These are phyloP conservation scores for thale cress (Arabidopsis thaliana) DNA, from an alignment of 345 rosid species.

Conservation along the genomic window DNA sequence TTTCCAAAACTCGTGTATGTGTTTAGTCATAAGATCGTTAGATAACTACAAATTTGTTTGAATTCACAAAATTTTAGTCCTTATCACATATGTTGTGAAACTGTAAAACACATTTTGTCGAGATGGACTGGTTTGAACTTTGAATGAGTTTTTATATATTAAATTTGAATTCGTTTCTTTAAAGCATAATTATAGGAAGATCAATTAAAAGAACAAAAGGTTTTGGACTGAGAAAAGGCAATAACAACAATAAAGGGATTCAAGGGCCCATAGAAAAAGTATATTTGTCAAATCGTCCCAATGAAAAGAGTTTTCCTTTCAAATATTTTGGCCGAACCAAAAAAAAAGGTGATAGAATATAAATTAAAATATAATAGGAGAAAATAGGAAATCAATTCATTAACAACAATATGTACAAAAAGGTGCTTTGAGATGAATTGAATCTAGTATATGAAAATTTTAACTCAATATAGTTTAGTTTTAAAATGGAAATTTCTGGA, in stretches of 20 bases:
- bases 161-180: slow-evolving; percentile 26
- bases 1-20: too few species aligned
- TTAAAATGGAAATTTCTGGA: not conserved
- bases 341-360: not conserved
- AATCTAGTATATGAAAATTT: not conserved
- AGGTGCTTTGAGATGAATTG: not conserved
- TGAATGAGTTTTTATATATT: slow-evolving; percentile 11
- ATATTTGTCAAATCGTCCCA: slow-evolving; percentile 39
- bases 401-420: not conserved
- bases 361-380: too few species aligned
- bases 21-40: too few species aligned
- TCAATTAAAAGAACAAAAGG: not conserved
- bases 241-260: slow-evolving; percentile 37
- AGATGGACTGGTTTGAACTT: slow-evolving; percentile 12
- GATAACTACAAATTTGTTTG: too few species aligned
- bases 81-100: too few species aligned
- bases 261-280: slow-evolving; percentile 37
- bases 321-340: slow-evolving; percentile 18
- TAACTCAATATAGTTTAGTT: not conserved
- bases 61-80: too few species aligned
- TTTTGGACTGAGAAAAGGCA: slow-evolving; percentile 42
- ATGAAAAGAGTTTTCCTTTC: slow-evolving; percentile 16
- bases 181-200: slow-evolving; percentile 18
- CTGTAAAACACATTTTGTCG: not conserved
- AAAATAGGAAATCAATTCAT: not conserved